Evolutionary conservation across 2,329 filamentous ascomycete species (phyloP).

Genomic region (Clathrospora elynae): DNA sequence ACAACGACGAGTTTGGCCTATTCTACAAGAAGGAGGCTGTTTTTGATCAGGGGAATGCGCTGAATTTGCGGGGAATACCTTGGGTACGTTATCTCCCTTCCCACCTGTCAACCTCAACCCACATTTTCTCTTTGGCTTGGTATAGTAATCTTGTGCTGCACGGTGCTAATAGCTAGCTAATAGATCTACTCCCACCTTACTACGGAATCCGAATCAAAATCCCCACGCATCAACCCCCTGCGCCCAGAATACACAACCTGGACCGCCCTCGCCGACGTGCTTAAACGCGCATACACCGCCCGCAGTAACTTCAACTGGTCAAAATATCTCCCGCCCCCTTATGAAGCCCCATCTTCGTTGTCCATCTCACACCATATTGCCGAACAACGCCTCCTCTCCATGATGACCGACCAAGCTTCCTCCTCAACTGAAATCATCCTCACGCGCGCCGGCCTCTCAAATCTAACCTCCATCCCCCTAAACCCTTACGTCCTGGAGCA

Average conservation of each 20-base stretch:
- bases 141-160: too few species aligned
- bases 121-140: too few species aligned
- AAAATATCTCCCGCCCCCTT: constrained; percentile 32
- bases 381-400: not conserved
- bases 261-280: constrained; percentile 27
- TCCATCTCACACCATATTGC: constrained; percentile 1
- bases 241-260: constrained; percentile 30
- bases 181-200: constrained; percentile 43
- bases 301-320: constrained; percentile 42
- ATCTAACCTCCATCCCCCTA: constrained; percentile 24
- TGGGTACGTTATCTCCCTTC: constrained; percentile 32
- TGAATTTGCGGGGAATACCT: constrained; percentile 45
- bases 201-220: constrained; percentile 30
- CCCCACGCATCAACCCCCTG: constrained; percentile 29
- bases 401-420: constrained; percentile 1
- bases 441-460: constrained; percentile 16
- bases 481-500: constrained; percentile 42
- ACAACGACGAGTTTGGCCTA: constrained; percentile 27
- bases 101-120: not conserved
- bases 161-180: constrained; percentile 25
- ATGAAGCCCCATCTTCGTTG: constrained; percentile 2
- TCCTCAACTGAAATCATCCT: constrained; percentile 12
- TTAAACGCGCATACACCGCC: constrained; percentile 28
- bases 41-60: constrained; percentile 44
- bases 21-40: constrained; percentile 41